Conservation (phyloP, 768 basidiomycete species). For the Tulasnella sp. region DNA sequence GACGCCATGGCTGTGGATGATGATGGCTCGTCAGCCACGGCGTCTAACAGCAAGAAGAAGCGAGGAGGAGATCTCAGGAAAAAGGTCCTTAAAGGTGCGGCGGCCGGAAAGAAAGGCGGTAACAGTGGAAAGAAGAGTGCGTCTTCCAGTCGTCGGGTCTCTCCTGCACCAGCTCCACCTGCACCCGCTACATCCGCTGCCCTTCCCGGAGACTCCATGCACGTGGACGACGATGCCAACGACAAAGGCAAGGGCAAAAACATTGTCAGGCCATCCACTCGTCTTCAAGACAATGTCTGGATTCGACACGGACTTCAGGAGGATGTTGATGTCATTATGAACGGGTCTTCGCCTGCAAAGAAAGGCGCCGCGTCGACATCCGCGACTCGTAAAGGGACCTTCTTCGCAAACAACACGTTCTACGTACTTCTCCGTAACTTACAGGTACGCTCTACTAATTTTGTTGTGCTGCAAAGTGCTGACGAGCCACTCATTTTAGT, state of each 20-base stretch:
- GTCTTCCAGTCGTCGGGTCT: slow-evolving; percentile 37
- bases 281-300: slow-evolving; percentile 37
- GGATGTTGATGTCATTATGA: slow-evolving; percentile 15
- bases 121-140: slow-evolving; percentile 30
- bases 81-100: slow-evolving; percentile 67
- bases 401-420: slow-evolving; percentile 90
- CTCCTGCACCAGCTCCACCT: slow-evolving; percentile 36
- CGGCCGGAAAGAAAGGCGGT: slow-evolving; percentile 53
- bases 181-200: background rate
- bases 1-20: slow-evolving; percentile 34
- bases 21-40: slow-evolving; percentile 34
- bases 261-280: slow-evolving; percentile 23
- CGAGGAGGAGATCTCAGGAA: slow-evolving; percentile 69
- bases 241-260: slow-evolving; percentile 34
- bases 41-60: slow-evolving; percentile 43
- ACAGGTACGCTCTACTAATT: slow-evolving; percentile 60
- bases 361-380: background rate
- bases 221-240: slow-evolving; percentile 25
- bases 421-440: slow-evolving; percentile 85
- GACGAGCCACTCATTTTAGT: slow-evolving; percentile 45
- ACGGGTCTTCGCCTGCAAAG: background rate
- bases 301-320: slow-evolving; percentile 25
- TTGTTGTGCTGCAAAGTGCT: background rate
- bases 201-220: slow-evolving; percentile 12
- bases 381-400: slow-evolving; percentile 36